Percentiles rank a stretch among this genome's conserved stretches.
Conservation (phyloP, 805 yeast genomes). For the Ogataea neopini region DNA sequence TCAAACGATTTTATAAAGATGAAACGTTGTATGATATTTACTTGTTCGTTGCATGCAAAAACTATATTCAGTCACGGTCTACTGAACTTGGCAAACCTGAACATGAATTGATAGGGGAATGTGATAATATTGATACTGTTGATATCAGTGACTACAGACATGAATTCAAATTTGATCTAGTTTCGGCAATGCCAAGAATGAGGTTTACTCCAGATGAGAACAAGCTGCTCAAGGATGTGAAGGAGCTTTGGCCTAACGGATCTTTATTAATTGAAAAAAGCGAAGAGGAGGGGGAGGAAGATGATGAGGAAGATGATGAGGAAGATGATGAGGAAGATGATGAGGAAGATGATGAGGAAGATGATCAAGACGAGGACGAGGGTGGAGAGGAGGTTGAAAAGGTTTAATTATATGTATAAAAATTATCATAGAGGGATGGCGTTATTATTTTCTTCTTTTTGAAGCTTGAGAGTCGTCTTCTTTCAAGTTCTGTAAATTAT, state of each 20-base stretch:
- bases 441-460: slow-evolving; percentile 26
- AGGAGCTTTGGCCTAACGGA: slow-evolving; percentile 41
- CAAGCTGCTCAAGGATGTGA: slow-evolving; percentile 25
- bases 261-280: slow-evolving; percentile 34
- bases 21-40: slow-evolving; percentile 50
- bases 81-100: slow-evolving; percentile 14
- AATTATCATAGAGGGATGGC: slow-evolving; percentile 2
- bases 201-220: slow-evolving; percentile 27
- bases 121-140: slow-evolving; percentile 11
- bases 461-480: slow-evolving; percentile 18
- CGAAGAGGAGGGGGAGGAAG: slow-evolving; percentile 19
- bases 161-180: slow-evolving; percentile 34
- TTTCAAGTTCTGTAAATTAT: slow-evolving; percentile 31
- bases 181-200: slow-evolving; percentile 39
- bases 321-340: slow-evolving; percentile 22
- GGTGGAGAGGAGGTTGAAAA: neutral
- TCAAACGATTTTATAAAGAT: slow-evolving; percentile 43
- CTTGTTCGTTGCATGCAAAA: slow-evolving; percentile 46
- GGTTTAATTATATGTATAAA: slow-evolving; percentile 1
- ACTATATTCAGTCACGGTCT: slow-evolving; percentile 23
- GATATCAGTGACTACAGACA: slow-evolving; percentile 19
- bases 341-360: slow-evolving; percentile 15
- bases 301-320: slow-evolving; percentile 20
- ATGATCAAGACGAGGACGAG: neutral
- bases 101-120: slow-evolving; percentile 14